phyloP scores from a whole-genome alignment of 192 early-diverging fungal genomes.

The Rhizophlyctis rosea region DNA sequence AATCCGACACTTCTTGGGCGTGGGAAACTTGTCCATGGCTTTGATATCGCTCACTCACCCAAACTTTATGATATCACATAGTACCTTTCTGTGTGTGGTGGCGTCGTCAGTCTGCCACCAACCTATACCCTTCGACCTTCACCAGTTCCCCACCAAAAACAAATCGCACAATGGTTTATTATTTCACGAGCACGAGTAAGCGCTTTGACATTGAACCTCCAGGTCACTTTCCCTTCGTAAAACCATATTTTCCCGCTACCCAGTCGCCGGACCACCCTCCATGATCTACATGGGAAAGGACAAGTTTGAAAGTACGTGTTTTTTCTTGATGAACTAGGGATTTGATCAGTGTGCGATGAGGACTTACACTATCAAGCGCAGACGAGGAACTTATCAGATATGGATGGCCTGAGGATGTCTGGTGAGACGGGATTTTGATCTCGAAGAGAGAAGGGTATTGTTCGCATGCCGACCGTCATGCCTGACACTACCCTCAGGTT shows the following conservation, averaged over 20 bases:
- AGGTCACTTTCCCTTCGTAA: too few species aligned
- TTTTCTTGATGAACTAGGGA: conserved; percentile 12
- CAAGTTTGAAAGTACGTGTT: conserved; percentile 83
- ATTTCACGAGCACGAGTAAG: conserved; percentile 63
- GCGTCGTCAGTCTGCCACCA: too few species aligned
- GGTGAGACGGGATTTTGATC: conserved; percentile 41
- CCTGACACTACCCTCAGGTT: conserved; percentile 54
- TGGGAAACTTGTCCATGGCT: too few species aligned
- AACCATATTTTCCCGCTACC: neutral
- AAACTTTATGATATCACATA: too few species aligned
- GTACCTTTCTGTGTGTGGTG: too few species aligned
- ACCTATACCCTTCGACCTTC: neutral
- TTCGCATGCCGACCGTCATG: neutral
- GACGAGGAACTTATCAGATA: conserved; percentile 93
- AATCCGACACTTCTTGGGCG: too few species aligned
- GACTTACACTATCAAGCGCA: neutral
- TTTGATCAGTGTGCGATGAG: neutral
- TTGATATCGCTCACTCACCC: too few species aligned
- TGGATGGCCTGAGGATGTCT: conserved; percentile 92
- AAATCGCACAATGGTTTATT: conserved; percentile 58
- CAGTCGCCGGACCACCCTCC: conserved; percentile 47
- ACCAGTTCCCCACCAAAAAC: neutral
- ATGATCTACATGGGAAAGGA: conserved; percentile 97
- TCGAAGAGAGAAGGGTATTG: neutral
- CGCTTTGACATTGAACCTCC: neutral